These are phyloP conservation scores for Paramecium tetraurelia DNA, from an alignment of 73 alveolate species.

Conservation along the genomic window DNA sequence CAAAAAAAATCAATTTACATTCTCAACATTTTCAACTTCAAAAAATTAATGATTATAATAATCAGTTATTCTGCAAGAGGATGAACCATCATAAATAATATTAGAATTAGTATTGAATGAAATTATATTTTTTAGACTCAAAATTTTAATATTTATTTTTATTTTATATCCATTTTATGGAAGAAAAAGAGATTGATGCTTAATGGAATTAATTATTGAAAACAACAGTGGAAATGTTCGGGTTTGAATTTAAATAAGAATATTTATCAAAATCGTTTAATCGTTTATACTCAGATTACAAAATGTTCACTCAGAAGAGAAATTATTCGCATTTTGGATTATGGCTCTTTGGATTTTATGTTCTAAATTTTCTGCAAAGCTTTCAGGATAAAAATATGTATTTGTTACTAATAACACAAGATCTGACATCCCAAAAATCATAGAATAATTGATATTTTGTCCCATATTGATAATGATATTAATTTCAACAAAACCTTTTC, in stretches of 20 bases:
- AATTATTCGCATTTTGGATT: background rate
- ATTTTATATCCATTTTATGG: background rate
- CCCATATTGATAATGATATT: background rate
- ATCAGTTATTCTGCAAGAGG: background rate
- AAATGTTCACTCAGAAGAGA: background rate
- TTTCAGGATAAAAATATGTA: background rate
- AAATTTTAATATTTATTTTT: background rate
- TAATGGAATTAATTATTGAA: background rate
- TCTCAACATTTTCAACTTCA: background rate
- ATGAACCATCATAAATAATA: background rate
- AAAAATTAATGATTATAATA: background rate
- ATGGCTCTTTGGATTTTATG: constrained; percentile 4
- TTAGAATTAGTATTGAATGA: background rate
- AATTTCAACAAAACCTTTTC: background rate
- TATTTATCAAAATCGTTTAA: background rate
- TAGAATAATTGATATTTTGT: background rate
- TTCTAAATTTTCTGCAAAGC: background rate
- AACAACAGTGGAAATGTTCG: background rate
- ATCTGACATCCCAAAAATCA: background rate
- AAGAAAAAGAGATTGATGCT: background rate
- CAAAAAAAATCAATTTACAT: background rate
- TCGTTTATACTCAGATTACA: constrained; percentile 7
- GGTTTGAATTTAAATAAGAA: background rate
- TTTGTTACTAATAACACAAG: background rate
- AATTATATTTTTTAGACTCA: background rate